Conservation (phyloP, 306 rosid genomes). For the Trichosanthes truncata region DNA sequence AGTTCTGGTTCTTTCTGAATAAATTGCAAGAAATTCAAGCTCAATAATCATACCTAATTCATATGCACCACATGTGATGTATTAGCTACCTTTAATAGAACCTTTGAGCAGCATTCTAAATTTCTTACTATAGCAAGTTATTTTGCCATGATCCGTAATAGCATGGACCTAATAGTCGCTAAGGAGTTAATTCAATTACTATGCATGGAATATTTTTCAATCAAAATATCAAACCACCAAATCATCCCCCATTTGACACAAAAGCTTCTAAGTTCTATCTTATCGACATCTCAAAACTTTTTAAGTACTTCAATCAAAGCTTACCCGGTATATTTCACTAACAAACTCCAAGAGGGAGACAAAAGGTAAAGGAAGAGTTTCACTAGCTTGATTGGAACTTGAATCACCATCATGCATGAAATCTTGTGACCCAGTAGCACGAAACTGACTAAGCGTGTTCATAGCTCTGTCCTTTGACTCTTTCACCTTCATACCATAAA, state of each 20-base stretch:
- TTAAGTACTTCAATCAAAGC: conserved; percentile 9
- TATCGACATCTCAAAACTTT: not conserved
- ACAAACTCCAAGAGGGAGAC: conserved; percentile 88
- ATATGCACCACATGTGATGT: not conserved
- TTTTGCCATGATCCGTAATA: not conserved
- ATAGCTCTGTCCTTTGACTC: conserved; percentile 87
- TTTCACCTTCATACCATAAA: conserved; percentile 54
- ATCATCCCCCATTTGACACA: not conserved
- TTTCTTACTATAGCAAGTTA: not conserved
- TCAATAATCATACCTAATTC: conserved; percentile 13
- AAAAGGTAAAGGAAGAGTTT: conserved; percentile 42
- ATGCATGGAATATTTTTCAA: not conserved
- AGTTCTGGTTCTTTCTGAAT: conserved; percentile 93
- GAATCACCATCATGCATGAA: conserved; percentile 39
- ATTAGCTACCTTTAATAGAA: not conserved
- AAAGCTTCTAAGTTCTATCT: not conserved
- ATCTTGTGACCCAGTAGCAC: conserved; percentile 57
- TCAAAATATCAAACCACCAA: not conserved
- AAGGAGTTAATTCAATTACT: not conserved
- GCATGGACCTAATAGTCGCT: not conserved
- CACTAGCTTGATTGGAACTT: conserved; percentile 42
- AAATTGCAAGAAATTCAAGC: conserved; percentile 15
- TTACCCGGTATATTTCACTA: conserved; percentile 83
- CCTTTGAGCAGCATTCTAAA: not conserved
- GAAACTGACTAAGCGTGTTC: conserved; percentile 71